Evolutionary conservation across 2,329 filamentous ascomycete genomes (phyloP).

Genomic region (Talaromyces sp.): DNA sequence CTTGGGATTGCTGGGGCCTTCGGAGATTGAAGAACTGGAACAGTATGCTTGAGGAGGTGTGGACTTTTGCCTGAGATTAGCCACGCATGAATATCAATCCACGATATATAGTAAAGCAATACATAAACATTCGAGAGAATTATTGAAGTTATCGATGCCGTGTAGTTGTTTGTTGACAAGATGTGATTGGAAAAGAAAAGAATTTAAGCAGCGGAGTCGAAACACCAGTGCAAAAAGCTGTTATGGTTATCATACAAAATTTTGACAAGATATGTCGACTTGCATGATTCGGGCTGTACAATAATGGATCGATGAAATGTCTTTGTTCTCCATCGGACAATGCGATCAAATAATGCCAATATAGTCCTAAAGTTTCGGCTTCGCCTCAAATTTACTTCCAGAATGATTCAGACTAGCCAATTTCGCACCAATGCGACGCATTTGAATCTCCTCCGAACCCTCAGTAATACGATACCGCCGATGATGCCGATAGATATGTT

Average conservation of each 20-base stretch:
- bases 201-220: neutral
- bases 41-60: constrained; percentile 22
- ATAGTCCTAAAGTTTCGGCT: neutral
- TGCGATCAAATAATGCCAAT: neutral
- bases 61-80: too few relatives aligned
- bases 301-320: neutral
- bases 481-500: neutral
- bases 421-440: neutral
- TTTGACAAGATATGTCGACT: neutral
- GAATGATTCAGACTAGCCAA: neutral
- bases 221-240: neutral
- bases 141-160: neutral
- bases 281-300: neutral
- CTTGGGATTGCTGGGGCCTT: constrained; percentile 59
- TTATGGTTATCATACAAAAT: neutral
- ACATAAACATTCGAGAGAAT: neutral
- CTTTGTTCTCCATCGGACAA: neutral
- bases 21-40: constrained; percentile 38
- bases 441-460: neutral
- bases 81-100: neutral
- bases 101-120: neutral
- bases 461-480: neutral
- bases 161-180: neutral
- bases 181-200: neutral
- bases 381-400: neutral